Percentiles rank a stretch among this genome's conserved stretches.
Evolutionary conservation across 2,329 filamentous ascomycete species (phyloP).

Genomic region (Zasmidium cellare): DNA sequence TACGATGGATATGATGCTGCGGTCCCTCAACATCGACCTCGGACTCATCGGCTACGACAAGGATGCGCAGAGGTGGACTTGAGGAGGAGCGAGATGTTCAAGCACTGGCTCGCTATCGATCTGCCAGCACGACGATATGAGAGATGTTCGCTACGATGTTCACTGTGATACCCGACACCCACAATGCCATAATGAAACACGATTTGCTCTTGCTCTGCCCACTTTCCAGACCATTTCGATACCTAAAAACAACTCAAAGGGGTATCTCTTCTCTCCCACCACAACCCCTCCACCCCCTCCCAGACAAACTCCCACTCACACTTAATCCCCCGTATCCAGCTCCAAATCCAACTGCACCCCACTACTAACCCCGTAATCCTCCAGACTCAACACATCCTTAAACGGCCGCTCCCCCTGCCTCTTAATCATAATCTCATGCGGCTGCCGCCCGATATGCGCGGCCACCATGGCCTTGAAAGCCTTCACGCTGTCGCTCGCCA

Average conservation of each 20-base stretch:
- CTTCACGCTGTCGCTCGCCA: slow-evolving; percentile 79
- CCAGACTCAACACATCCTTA: slow-evolving; percentile 83
- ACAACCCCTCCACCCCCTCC: no score
- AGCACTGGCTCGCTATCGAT: no score
- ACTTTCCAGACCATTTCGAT: neutral
- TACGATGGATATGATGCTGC: slow-evolving; percentile 70
- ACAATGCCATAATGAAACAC: neutral
- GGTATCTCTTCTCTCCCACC: neutral
- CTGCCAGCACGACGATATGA: neutral
- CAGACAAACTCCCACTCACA: neutral
- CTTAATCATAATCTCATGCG: slow-evolving; percentile 89
- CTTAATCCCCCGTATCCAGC: slow-evolving; percentile 40
- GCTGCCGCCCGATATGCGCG: slow-evolving; percentile 81
- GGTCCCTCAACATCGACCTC: slow-evolving; percentile 63
- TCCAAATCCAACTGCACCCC: slow-evolving; percentile 66
- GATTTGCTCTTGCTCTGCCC: neutral
- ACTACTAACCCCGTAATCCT: slow-evolving; percentile 92
- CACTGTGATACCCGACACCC: slow-evolving; percentile 2
- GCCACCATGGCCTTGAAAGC: slow-evolving; percentile 92
- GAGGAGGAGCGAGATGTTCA: slow-evolving; percentile 23
- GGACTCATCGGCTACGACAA: slow-evolving; percentile 65
- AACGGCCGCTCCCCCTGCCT: slow-evolving; percentile 90
- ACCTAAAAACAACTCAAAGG: neutral
- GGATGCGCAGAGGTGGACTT: slow-evolving; percentile 59
- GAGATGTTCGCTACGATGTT: neutral